Conservation (phyloP, 2,329 filamentous ascomycete species). For the Fusarium sp. region DNA sequence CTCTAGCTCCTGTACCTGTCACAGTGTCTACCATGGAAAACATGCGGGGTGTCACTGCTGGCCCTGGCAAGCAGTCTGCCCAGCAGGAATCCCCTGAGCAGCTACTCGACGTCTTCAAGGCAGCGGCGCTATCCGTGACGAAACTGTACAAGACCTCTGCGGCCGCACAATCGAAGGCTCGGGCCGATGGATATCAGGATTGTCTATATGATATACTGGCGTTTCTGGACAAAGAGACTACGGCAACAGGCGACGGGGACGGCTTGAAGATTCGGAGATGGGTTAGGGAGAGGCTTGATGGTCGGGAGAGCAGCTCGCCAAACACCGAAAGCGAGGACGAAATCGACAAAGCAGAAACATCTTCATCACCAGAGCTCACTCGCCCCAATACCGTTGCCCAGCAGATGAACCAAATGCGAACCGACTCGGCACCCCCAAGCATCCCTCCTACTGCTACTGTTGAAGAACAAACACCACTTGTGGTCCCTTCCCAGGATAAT, state of each 20-base stretch:
- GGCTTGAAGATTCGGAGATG: conserved; percentile 71
- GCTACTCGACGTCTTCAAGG: conserved; percentile 89
- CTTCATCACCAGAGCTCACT: conserved; percentile 68
- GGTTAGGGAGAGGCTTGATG: conserved; percentile 76
- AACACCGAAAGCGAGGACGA: conserved; percentile 77
- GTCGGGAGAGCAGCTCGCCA: conserved; percentile 64
- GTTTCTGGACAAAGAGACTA: conserved; percentile 84
- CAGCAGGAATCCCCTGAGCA: conserved; percentile 64
- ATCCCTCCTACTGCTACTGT: conserved; percentile 35
- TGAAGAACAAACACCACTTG: conserved; percentile 52
- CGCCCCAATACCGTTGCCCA: conserved; percentile 58
- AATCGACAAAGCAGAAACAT: conserved; percentile 68
- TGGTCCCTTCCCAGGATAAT: conserved; percentile 65
- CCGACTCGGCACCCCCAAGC: conserved; percentile 43
- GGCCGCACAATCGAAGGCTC: conserved; percentile 78
- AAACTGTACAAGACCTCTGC: conserved; percentile 95
- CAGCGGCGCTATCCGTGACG: conserved; percentile 91
- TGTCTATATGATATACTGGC: conserved; percentile 89
- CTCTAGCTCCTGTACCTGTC: conserved; percentile 4
- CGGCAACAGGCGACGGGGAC: conserved; percentile 84
- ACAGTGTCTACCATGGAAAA: conserved; percentile 42
- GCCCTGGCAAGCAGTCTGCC: conserved; percentile 44
- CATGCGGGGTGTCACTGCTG: conserved; percentile 45
- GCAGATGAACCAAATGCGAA: conserved; percentile 34
- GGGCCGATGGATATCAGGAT: conserved; percentile 89